Evolutionary conservation across 163 green algal species (phyloP).

Genomic region (Scenedesmus sp.): DNA sequence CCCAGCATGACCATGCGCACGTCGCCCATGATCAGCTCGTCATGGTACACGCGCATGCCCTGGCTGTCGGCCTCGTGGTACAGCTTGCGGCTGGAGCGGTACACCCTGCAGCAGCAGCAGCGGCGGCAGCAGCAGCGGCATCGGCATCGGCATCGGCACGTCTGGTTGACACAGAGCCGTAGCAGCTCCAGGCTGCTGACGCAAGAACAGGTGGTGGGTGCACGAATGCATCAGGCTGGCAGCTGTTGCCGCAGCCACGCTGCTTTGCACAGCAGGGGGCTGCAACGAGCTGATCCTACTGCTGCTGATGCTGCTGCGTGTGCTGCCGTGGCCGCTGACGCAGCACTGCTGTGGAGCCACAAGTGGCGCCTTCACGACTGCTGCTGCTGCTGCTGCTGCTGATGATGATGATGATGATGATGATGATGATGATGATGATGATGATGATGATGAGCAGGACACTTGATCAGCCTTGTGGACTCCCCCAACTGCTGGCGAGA

Average conservation of each 20-base stretch:
- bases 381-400: no score
- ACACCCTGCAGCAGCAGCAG: constrained; percentile 37
- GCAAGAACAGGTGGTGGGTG: not conserved
- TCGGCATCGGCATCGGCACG: not conserved
- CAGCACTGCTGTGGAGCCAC: no score
- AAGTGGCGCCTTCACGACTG: no score
- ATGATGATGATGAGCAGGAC: no score
- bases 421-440: no score
- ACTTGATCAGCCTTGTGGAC: no score
- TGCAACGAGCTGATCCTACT: no score
- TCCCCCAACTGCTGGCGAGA: no score
- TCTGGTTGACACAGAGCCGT: not conserved
- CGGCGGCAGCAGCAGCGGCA: not conserved
- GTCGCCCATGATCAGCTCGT: constrained; percentile 40
- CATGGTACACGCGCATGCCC: constrained; percentile 52
- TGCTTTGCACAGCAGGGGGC: no score
- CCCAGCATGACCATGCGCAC: constrained; percentile 9
- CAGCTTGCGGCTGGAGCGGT: constrained; percentile 47
- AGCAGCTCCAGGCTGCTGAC: not conserved
- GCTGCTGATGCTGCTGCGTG: not conserved
- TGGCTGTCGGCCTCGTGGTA: constrained; percentile 55
- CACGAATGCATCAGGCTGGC: not conserved
- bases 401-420: no score
- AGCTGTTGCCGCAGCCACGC: not conserved
- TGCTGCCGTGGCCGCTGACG: no score